Evolutionary conservation across 2,329 filamentous ascomycete species (phyloP).

Genomic region (Aspergillus calidoustus): DNA sequence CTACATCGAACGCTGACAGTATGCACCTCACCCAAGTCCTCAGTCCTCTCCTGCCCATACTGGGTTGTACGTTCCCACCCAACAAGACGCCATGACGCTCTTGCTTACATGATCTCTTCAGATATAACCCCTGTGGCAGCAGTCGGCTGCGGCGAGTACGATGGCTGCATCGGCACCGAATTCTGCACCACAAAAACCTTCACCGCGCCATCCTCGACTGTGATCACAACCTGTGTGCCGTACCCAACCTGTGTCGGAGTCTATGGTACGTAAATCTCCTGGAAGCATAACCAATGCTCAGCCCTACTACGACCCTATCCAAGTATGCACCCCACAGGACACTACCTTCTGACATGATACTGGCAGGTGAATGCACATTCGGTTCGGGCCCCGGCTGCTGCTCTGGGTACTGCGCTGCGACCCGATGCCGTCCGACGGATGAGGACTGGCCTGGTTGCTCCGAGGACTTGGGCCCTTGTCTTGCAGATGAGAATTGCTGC

Average conservation of each 20-base stretch:
- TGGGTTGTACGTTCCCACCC: neutral
- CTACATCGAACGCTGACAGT: neutral
- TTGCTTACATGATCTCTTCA: neutral
- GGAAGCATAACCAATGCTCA: neutral
- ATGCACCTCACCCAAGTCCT: constrained; percentile 6
- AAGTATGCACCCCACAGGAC: neutral
- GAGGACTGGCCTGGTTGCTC: constrained; percentile 32
- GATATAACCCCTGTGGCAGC: neutral
- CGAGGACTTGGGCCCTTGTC: constrained; percentile 33
- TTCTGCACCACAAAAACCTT: constrained; percentile 16
- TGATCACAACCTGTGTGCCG: constrained; percentile 30
- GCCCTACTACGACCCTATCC: too few relatives aligned
- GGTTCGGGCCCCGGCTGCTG: constrained; percentile 29
- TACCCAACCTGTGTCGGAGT: constrained; percentile 31
- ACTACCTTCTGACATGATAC: neutral
- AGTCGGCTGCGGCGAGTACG: constrained; percentile 9
- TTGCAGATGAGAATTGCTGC: constrained; percentile 34
- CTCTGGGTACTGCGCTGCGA: constrained; percentile 37
- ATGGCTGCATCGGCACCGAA: constrained; percentile 19
- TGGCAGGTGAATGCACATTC: constrained; percentile 25
- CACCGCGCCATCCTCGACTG: constrained; percentile 23
- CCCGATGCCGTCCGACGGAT: constrained; percentile 34
- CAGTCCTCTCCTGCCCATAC: neutral
- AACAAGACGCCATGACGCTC: neutral
- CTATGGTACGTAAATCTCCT: constrained; percentile 25